phyloP scores from a whole-genome alignment of 2,329 filamentous ascomycete species.

The Colletotrichum trifolii region DNA sequence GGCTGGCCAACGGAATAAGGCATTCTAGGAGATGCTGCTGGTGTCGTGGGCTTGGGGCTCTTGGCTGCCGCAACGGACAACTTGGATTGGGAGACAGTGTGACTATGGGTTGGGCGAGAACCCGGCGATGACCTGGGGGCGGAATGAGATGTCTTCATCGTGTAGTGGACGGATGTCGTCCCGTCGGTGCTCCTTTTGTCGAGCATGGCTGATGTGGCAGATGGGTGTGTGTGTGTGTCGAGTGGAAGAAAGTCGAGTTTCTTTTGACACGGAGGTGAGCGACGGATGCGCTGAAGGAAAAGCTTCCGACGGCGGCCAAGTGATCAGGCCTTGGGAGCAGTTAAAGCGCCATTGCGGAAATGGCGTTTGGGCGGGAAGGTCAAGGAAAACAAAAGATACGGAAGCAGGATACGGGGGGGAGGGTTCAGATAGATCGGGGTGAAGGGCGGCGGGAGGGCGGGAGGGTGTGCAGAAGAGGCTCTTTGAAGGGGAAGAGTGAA shows the following conservation, averaged over 20 bases:
- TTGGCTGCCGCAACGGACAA: constrained; percentile 46
- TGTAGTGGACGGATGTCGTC: constrained; percentile 50
- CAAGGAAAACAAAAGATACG: constrained; percentile 5
- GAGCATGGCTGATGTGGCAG: constrained; percentile 43
- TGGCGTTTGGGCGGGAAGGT: constrained; percentile 18
- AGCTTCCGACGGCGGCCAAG: constrained; percentile 34
- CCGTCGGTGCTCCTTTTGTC: constrained; percentile 49
- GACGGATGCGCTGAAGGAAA: constrained; percentile 28
- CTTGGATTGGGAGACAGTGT: constrained; percentile 54
- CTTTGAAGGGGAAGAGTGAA: constrained; percentile 28
- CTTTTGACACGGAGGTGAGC: not conserved
- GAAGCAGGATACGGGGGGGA: not conserved
- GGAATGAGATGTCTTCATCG: constrained; percentile 56
- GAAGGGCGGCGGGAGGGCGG: constrained; percentile 24
- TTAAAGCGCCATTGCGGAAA: constrained; percentile 33
- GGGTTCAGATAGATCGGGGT: constrained; percentile 33
- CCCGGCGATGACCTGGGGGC: constrained; percentile 49
- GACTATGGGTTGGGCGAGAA: constrained; percentile 47
- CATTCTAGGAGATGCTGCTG: constrained; percentile 62
- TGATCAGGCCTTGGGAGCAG: constrained; percentile 29
- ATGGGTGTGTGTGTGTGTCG: constrained; percentile 5
- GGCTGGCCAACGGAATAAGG: constrained; percentile 66
- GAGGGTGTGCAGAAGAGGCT: constrained; percentile 34
- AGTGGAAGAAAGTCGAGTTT: constrained; percentile 11
- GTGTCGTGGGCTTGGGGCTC: constrained; percentile 59